Evolutionary conservation across 2,329 filamentous ascomycete genomes (phyloP).

Genomic region (Colletotrichum sp.): DNA sequence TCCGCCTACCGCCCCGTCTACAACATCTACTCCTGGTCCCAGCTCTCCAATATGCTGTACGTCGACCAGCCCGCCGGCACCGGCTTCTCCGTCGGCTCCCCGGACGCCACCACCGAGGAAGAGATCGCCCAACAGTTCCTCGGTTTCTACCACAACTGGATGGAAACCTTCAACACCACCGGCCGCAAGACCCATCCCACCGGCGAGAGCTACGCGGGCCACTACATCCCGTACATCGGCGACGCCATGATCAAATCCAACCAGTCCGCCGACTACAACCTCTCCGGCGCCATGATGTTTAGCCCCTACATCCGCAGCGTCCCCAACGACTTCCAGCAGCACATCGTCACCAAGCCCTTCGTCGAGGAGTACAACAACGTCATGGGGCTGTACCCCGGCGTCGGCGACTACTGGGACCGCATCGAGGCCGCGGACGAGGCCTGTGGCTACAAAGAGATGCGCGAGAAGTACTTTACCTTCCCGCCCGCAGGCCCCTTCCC

Average conservation of each 20-base stretch:
- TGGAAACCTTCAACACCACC: conserved; percentile 72
- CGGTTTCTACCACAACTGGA: conserved; percentile 81
- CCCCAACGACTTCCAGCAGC: conserved; percentile 46
- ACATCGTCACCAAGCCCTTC: conserved; percentile 60
- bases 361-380: conserved; percentile 65
- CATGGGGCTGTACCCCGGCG: conserved; percentile 61
- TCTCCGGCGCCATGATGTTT: conserved; percentile 74
- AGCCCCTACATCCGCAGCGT: conserved; percentile 66
- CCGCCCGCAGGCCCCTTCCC: conserved; percentile 70
- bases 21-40: conserved; percentile 45
- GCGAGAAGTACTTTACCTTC: conserved; percentile 68
- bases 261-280: conserved; percentile 69
- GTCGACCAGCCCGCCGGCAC: conserved; percentile 28
- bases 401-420: conserved; percentile 54
- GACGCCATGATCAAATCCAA: conserved; percentile 73
- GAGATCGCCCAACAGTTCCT: conserved; percentile 74
- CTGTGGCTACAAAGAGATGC: conserved; percentile 69
- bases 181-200: conserved; percentile 76
- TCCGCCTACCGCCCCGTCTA: conserved; percentile 69
- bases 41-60: conserved; percentile 42
- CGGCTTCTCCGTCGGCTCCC: conserved; percentile 55
- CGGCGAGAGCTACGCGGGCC: conserved; percentile 74
- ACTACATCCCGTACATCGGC: conserved; percentile 74
- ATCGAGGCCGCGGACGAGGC: conserved; percentile 58
- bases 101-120: conserved; percentile 69